Evolutionary conservation across 345 rosid species (phyloP).

Genomic region (Acer saccharum): DNA sequence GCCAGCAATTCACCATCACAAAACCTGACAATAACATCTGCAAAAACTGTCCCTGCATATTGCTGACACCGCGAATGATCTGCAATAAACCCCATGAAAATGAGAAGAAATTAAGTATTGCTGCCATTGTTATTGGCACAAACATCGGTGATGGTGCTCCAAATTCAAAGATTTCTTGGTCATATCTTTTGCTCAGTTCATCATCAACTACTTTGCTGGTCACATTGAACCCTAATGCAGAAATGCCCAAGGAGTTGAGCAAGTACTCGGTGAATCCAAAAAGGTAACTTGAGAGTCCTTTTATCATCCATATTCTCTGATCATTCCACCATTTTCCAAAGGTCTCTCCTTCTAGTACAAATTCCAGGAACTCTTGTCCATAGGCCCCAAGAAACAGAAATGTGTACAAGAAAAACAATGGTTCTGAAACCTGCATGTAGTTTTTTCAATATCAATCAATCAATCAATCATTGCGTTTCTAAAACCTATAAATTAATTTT

Average conservation of each 20-base stretch:
- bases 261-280: conserved; percentile 48
- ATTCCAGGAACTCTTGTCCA: conserved; percentile 46
- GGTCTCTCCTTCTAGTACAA: conserved; percentile 44
- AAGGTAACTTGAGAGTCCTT: conserved; percentile 43
- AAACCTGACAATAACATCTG: conserved; percentile 50
- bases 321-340: conserved; percentile 74
- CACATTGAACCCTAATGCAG: conserved; percentile 49
- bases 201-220: conserved; percentile 58
- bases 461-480: neutral
- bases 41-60: conserved; percentile 30
- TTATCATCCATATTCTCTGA: conserved; percentile 61
- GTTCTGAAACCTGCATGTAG: conserved; percentile 46
- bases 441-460: neutral
- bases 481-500: no score
- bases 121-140: conserved; percentile 43
- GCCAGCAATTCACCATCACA: conserved; percentile 49
- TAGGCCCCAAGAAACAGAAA: conserved; percentile 69
- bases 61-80: neutral
- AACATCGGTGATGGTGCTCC: conserved; percentile 61
- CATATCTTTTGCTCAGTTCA: conserved; percentile 56
- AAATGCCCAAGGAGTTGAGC: conserved; percentile 48
- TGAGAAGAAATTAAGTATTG: conserved; percentile 51
- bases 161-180: conserved; percentile 59
- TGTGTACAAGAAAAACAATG: conserved; percentile 61
- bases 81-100: conserved; percentile 33